Conservation (phyloP, 306 rosid genomes). For the Cyamopsis tetragonoloba region DNA sequence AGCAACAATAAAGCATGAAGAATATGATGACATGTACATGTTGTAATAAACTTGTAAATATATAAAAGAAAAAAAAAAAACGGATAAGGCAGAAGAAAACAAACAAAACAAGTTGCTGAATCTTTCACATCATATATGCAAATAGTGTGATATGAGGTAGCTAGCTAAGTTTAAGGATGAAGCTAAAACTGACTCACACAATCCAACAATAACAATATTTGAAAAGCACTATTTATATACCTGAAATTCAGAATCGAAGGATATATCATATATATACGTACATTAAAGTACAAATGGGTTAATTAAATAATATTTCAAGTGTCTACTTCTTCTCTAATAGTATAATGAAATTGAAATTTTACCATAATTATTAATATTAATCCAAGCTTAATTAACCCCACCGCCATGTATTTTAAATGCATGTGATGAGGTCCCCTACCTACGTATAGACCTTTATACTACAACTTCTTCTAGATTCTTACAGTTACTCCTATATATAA, state of each 20-base stretch:
- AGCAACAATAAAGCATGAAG: too few species aligned
- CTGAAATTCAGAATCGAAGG: too few species aligned
- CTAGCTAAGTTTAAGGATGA: not conserved
- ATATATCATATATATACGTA: not conserved
- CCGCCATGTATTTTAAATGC: slow-evolving; percentile 1
- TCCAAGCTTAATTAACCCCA: not conserved
- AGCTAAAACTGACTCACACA: not conserved
- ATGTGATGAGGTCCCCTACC: slow-evolving; percentile 15
- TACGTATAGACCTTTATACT: too few species aligned
- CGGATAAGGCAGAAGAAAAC: not conserved
- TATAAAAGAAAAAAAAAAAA: not conserved
- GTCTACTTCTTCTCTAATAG: not conserved
- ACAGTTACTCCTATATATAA: too few species aligned
- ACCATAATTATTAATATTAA: too few species aligned
- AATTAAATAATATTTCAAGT: not conserved
- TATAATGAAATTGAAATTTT: not conserved
- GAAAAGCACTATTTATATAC: too few species aligned
- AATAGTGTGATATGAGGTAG: not conserved
- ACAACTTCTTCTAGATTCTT: not conserved
- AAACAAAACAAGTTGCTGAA: not conserved
- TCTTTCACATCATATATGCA: not conserved
- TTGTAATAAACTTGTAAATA: not conserved
- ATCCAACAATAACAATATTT: not conserved
- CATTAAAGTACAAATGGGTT: not conserved
- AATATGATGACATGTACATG: not conserved